phyloP scores from a whole-genome alignment of 2,329 filamentous ascomycete species.

The Microthyrium microscopicum region DNA sequence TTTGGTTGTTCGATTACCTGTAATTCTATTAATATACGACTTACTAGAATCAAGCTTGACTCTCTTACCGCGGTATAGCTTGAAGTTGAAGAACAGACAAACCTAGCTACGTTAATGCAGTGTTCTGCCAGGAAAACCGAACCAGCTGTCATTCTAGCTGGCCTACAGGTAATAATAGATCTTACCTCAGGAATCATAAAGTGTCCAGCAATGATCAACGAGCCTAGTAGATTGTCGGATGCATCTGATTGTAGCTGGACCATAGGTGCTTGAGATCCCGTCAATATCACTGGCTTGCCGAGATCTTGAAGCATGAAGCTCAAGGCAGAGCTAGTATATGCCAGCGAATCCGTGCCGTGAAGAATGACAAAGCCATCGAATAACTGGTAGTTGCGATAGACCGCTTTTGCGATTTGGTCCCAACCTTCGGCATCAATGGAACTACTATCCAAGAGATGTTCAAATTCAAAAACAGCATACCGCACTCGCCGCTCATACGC shows the following conservation, averaged over 20 bases:
- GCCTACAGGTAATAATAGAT: no score
- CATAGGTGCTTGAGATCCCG: slow-evolving; percentile 57
- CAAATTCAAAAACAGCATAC: slow-evolving; percentile 73
- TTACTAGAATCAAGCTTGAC: no score
- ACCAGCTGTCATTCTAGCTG: no score
- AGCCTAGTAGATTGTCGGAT: slow-evolving; percentile 76
- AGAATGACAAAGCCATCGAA: slow-evolving; percentile 87
- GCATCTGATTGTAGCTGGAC: slow-evolving; percentile 82
- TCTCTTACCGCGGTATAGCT: slow-evolving; percentile 76
- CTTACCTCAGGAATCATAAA: slow-evolving; percentile 87
- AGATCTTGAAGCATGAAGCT: slow-evolving; percentile 88
- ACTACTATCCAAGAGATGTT: slow-evolving; percentile 71
- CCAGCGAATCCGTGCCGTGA: slow-evolving; percentile 78
- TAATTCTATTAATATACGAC: no score
- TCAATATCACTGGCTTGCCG: slow-evolving; percentile 80
- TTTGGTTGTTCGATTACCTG: slow-evolving; percentile 75
- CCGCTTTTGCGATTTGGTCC: slow-evolving; percentile 66
- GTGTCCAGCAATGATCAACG: slow-evolving; percentile 76
- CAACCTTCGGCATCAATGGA: slow-evolving; percentile 77
- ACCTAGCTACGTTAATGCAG: no score
- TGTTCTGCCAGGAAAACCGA: no score
- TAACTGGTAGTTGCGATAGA: slow-evolving; percentile 69
- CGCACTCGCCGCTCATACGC: slow-evolving; percentile 66
- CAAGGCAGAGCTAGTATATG: slow-evolving; percentile 73
- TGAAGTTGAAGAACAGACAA: slow-evolving; percentile 89